These are phyloP conservation scores for Beta macrorhiza DNA, from an alignment of 179 eudicot species.

Conservation along the genomic window DNA sequence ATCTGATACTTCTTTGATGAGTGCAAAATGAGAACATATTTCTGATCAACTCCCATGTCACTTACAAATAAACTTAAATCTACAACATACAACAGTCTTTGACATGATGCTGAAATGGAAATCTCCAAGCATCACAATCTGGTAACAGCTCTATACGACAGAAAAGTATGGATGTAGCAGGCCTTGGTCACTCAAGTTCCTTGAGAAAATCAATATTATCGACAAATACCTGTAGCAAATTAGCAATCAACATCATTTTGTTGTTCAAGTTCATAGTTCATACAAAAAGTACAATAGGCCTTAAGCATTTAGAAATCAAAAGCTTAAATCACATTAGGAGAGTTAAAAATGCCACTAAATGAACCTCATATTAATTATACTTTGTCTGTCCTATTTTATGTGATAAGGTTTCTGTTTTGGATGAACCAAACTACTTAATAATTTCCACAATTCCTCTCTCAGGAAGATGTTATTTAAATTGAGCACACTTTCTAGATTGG, in stretches of 20 bases:
- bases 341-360: not conserved
- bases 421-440: not conserved
- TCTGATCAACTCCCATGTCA: slow-evolving; percentile 7
- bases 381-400: not conserved
- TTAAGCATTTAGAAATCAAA: not conserved
- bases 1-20: slow-evolving; percentile 7
- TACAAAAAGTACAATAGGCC: not conserved
- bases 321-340: not conserved
- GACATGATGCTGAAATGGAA: slow-evolving; percentile 9
- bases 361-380: not conserved
- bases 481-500: not conserved
- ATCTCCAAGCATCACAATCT: slow-evolving; percentile 18
- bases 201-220: slow-evolving; percentile 75
- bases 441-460: not conserved
- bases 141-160: not conserved
- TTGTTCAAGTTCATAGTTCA: not conserved
- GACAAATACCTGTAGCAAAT: slow-evolving; percentile 65
- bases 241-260: slow-evolving; percentile 11
- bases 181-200: slow-evolving; percentile 55
- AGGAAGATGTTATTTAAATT: no score
- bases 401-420: not conserved
- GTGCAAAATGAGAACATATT: slow-evolving; percentile 9
- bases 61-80: not conserved
- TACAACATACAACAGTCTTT: slow-evolving; percentile 13
- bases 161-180: not conserved